Evolutionary conservation across 1,284 basidiomycete genomes (phyloP).

Genomic region (Stygiomarasmius scandens): DNA sequence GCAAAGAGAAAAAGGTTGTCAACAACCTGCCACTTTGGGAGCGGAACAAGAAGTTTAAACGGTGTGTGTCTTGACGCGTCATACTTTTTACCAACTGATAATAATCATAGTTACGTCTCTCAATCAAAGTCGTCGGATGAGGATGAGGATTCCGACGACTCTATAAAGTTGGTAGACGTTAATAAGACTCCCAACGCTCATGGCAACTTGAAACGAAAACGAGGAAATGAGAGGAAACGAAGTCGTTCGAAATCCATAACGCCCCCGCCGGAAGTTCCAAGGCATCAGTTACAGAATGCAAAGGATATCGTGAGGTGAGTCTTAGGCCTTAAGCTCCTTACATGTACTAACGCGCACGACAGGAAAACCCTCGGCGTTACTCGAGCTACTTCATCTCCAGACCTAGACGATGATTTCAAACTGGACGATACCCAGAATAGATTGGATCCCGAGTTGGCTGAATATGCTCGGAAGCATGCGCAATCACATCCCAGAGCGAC

Average conservation of each 20-base stretch:
- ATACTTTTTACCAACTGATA: not conserved
- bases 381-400: conserved; percentile 47
- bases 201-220: conserved; percentile 44
- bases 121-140: conserved; percentile 41
- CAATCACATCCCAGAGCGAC: conserved; percentile 18
- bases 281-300: conserved; percentile 53
- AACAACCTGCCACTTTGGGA: conserved; percentile 38
- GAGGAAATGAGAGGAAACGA: conserved; percentile 33
- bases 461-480: conserved; percentile 46
- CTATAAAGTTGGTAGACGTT: conserved; percentile 37
- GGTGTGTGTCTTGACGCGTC: conserved; percentile 28
- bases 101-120: conserved; percentile 36
- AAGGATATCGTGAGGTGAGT: conserved; percentile 60
- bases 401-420: conserved; percentile 23
- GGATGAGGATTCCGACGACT: conserved; percentile 48
- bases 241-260: conserved; percentile 73
- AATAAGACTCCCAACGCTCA: conserved; percentile 28
- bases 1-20: conserved; percentile 19
- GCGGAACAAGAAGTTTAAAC: conserved; percentile 31
- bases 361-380: conserved; percentile 49
- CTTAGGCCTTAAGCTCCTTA: not conserved
- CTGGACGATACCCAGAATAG: conserved; percentile 53
- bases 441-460: conserved; percentile 62
- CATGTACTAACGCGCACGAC: not conserved
- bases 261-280: conserved; percentile 64